Conservation (phyloP, 169 alveolate species). For the Hepatocystis sp. region DNA sequence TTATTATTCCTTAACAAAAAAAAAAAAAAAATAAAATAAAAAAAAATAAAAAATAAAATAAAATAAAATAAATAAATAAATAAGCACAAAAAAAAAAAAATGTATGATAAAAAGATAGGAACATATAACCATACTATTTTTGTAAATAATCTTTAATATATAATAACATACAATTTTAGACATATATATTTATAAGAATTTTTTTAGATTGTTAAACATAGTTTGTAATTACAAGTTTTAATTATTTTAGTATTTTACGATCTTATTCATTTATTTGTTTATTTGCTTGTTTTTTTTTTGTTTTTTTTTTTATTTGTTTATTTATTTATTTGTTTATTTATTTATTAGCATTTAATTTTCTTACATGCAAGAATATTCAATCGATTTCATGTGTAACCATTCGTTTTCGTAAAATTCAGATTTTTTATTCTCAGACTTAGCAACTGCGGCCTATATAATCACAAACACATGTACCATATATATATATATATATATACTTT, state of each 20-base stretch:
- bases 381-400: constrained; percentile 69
- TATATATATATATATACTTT: too few species aligned
- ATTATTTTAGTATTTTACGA: too few species aligned
- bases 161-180: too few species aligned
- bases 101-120: neutral
- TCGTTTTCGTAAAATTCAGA: constrained; percentile 53
- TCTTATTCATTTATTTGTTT: too few species aligned
- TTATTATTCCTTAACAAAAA: constrained; percentile 43
- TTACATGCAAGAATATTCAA: constrained; percentile 45
- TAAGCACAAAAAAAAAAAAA: neutral
- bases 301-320: too few species aligned
- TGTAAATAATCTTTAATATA: too few species aligned
- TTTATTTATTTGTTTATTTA: too few species aligned
- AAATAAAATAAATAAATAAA: constrained; percentile 2
- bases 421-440: constrained; percentile 49
- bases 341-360: neutral
- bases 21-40: constrained; percentile 2
- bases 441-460: constrained; percentile 35
- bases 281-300: neutral
- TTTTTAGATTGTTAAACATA: too few species aligned
- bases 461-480: too few species aligned
- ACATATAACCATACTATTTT: neutral
- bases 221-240: too few species aligned
- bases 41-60: neutral
- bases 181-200: too few species aligned